Evolutionary conservation across 768 basidiomycete species (phyloP).

Genomic region (Lactarius hatsudake): DNA sequence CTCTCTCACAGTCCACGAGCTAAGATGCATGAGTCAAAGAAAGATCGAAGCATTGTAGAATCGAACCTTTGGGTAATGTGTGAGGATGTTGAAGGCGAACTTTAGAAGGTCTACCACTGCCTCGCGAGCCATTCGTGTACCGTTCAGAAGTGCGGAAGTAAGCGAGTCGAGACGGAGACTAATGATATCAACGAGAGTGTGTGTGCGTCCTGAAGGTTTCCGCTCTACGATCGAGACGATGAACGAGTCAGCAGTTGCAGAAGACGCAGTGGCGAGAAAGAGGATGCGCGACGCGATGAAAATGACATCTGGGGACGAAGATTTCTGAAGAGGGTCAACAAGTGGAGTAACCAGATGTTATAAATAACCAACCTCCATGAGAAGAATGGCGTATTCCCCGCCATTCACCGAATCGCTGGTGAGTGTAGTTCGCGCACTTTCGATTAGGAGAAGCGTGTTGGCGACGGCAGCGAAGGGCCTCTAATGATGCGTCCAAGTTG

Average conservation of each 20-base stretch:
- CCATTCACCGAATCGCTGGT: slow-evolving; percentile 60
- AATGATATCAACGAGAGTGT: slow-evolving; percentile 62
- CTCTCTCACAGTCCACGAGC: slow-evolving; percentile 24
- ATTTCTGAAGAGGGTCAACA: slow-evolving; percentile 47
- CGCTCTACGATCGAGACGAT: slow-evolving; percentile 63
- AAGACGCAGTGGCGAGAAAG: slow-evolving; percentile 65
- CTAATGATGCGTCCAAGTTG: slow-evolving; percentile 54
- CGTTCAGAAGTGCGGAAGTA: slow-evolving; percentile 45
- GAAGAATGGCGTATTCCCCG: slow-evolving; percentile 50
- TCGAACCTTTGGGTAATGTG: slow-evolving; percentile 76
- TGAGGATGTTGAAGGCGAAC: slow-evolving; percentile 74
- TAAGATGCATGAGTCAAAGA: slow-evolving; percentile 5
- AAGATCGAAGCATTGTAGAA: background rate
- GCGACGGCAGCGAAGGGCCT: slow-evolving; percentile 74
- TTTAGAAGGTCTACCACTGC: slow-evolving; percentile 85
- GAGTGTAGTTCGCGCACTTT: slow-evolving; percentile 56
- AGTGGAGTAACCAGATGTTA: background rate
- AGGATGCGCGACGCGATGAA: slow-evolving; percentile 76
- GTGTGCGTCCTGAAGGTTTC: slow-evolving; percentile 47
- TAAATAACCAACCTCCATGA: slow-evolving; percentile 54
- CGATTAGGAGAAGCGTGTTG: slow-evolving; percentile 72
- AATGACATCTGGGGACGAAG: slow-evolving; percentile 56
- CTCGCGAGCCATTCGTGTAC: slow-evolving; percentile 57
- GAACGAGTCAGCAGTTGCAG: slow-evolving; percentile 42
- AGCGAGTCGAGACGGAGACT: slow-evolving; percentile 59